Conservation (phyloP, 495 filamentous ascomycete genomes). For the Podospora fimiseda region DNA sequence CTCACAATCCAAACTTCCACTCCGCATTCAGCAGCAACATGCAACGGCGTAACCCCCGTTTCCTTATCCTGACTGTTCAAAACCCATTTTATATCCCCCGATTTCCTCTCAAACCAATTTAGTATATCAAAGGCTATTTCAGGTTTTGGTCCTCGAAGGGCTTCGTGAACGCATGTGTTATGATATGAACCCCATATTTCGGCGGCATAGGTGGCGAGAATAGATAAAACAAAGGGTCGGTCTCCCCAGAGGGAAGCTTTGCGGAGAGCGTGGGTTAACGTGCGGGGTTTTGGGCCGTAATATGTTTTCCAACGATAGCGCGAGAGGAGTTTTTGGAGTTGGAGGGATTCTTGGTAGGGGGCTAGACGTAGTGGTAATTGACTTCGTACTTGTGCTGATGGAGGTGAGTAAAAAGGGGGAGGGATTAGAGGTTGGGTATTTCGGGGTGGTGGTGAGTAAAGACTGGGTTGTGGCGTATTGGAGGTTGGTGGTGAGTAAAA, state of each 20-base stretch:
- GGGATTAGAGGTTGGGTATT: background rate
- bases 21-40: background rate
- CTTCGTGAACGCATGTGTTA: slow-evolving; percentile 6
- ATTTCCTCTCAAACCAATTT: background rate
- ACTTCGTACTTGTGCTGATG: background rate
- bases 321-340: background rate
- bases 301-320: background rate
- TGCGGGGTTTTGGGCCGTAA: background rate
- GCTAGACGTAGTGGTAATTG: background rate
- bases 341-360: background rate
- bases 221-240: background rate
- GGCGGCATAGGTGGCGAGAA: background rate
- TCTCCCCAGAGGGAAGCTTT: background rate
- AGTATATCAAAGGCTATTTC: background rate
- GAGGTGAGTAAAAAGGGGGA: background rate
- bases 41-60: background rate
- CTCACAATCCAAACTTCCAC: background rate
- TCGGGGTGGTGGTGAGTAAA: background rate
- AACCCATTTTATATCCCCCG: background rate
- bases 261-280: background rate
- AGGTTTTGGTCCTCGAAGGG: slow-evolving; percentile 6
- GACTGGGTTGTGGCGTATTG: too few species aligned
- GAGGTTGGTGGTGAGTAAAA: background rate
- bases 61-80: background rate
- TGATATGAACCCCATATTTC: background rate